Base-by-base conservation (phyloP, 1,284 basidiomycete species). In the Stereum hirsutum region DNA sequence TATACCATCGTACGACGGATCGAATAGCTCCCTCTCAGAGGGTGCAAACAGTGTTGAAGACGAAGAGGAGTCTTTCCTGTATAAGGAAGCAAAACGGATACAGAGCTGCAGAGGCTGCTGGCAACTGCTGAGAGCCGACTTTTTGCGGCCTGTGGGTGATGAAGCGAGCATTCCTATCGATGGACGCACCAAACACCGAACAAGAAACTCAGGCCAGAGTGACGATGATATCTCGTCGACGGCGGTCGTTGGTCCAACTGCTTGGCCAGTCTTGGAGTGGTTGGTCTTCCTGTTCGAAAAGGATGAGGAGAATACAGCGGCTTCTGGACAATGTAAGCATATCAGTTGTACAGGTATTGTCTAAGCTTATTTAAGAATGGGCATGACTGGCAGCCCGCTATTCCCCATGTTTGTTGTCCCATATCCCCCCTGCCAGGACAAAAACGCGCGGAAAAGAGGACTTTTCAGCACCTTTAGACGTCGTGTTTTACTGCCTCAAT, bases 241-340 rank as follows among this genome's bases (percentile, higher is more conserved):
- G 28, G 54, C 57, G 28, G 54, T 69, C 24, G 67, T 86, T 23
- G 74, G 72, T 23, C 66, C 71, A 42, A 61, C 76, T 49, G 74
- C 81, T 8, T 87, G 83, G 83, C 68, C 70, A 24, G 56, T 79
- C 17, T 64, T 87, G 17, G 70, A 75, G 20, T 85, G 79, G 77
- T 52, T 86, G 2, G 38, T 87, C n/a, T 52, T 58, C 19, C 47
- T 84, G 14, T 81, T 84, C 48, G 81, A 87, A 55, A 71, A 68
- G 50, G 81, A 86, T 49, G 74, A 82, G 53, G 38, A 35, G 11
- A 47, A 61, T 38, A 53, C 54, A n/a, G 58, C 60, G 45, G 50
- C 54, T 21, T 50, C 49, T 41, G 60, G 58, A 36, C 49, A 58
- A 53, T 58, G 68, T 67, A 3, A 36, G 11, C 19, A 36, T 33